Base-by-base conservation (phyloP, 1,284 basidiomycete genomes). In the Rhodotorula sp. region DNA sequence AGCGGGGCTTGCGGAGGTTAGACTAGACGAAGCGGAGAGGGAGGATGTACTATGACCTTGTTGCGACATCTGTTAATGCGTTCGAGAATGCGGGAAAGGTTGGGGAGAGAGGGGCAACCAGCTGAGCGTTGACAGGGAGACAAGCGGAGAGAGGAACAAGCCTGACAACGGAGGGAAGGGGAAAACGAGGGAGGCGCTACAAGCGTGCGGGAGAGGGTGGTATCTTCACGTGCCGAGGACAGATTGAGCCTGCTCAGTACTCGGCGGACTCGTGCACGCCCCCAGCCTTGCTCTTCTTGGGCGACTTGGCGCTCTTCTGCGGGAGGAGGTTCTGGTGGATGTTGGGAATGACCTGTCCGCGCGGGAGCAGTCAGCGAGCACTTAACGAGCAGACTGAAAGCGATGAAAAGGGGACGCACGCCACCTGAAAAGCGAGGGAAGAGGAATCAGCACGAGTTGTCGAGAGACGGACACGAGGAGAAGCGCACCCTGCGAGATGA, bases 401-500 rank as follows among this genome's bases (percentile, higher is more conserved):
- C 9, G 7, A 5, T 1, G 17, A 22, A 9, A 22, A 54, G 29
- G 27, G 15, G 32, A 54, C 53, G 3, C 1, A 34, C 53, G 6
- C 53, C 53, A 19, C 53, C 53, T 54, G 19, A n/a, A 17, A 32
- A 22, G 53, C 21, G 19, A 2, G 53, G 17, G 32, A 19, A 34
- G 19, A 32, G 29, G 5, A 10, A 6, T 17, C 29, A 3, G 2
- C n/a, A 13, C 51, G 27, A 32, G 5, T 9, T 21, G 29, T 5
- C n/a, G 7, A 54, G 29, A 21, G 15, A 32, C 6, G 51, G 5
- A 29, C 46, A 32, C 32, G 25, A n/a, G 27, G 6, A 50, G 48
- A 27, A n/a, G 8, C 48, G 53, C 32, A 54, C 92, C 92, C 80
- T 94, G 91, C 37, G 90, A 91, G 84, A 94, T 94, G 91, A 88